Conservation (phyloP, 208 protist species). For the Wallacemonas sp. region DNA sequence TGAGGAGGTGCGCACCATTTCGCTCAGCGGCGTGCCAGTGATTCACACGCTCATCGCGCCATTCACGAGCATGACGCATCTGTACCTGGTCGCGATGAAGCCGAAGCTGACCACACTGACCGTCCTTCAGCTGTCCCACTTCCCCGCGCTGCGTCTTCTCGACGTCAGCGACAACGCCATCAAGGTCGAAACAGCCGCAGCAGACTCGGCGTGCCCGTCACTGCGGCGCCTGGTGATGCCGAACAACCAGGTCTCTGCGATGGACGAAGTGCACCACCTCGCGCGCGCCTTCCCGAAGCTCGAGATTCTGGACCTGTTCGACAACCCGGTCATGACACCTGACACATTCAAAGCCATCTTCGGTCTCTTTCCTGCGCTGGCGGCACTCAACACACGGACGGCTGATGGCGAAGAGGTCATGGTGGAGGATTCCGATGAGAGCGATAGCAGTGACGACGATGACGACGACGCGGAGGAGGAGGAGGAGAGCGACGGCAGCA, state of each 20-base stretch:
- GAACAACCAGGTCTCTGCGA: conserved; percentile 62
- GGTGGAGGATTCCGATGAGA: conserved; percentile 41
- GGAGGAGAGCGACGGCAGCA: conserved; percentile 13
- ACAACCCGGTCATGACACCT: conserved; percentile 61
- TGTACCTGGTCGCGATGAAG: conserved; percentile 71
- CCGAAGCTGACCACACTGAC: conserved; percentile 43
- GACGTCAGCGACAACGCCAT: conserved; percentile 89
- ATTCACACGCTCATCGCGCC: conserved; percentile 46
- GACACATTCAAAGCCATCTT: conserved; percentile 51
- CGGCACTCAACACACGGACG: conserved; percentile 51
- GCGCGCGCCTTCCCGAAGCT: conserved; percentile 57
- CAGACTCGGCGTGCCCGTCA: conserved; percentile 19
- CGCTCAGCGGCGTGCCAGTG: conserved; percentile 62
- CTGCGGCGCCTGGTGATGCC: conserved; percentile 59
- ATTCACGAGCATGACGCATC: conserved; percentile 54
- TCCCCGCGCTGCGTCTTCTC: conserved; percentile 52
- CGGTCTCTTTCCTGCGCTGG: conserved; percentile 51
- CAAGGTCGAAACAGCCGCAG: conserved; percentile 27
- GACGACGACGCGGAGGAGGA: conserved; percentile 22
- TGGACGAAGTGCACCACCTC: conserved; percentile 60
- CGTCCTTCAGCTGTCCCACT: conserved; percentile 30
- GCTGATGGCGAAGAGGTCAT: conserved; percentile 58
- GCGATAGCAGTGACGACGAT: conserved; percentile 25
- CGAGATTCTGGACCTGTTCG: conserved; percentile 62
- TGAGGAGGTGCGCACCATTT: conserved; percentile 61